phyloP scores from a whole-genome alignment of 352 stramenopile genomes.

The Phytophthora pini region DNA sequence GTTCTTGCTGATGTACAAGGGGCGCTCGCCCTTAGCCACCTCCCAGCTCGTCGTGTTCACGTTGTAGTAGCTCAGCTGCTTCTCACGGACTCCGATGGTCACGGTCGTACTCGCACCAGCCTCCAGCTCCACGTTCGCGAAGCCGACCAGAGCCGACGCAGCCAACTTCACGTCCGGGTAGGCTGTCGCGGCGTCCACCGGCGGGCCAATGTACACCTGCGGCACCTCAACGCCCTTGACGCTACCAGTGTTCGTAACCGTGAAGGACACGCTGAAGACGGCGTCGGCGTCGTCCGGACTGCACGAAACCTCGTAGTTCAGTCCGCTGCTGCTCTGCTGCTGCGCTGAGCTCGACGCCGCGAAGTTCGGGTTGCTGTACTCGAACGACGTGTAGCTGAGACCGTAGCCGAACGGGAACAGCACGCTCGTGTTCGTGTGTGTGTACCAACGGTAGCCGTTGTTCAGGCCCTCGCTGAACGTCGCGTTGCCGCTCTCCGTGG shows the following conservation, averaged over 20 bases:
- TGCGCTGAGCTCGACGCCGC: conserved; percentile 11
- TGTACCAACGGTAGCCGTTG: conserved; percentile 44
- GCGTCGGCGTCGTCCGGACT: conserved; percentile 24
- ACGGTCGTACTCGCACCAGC: conserved; percentile 35
- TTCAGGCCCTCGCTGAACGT: conserved; percentile 44
- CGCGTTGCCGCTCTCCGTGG: conserved; percentile 30
- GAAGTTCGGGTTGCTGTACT: conserved; percentile 42
- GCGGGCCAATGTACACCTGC: conserved; percentile 40
- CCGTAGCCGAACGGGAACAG: conserved; percentile 43
- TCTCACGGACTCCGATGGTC: conserved; percentile 36
- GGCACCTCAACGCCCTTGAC: conserved; percentile 41
- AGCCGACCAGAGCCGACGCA: conserved; percentile 23
- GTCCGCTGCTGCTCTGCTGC: conserved; percentile 13
- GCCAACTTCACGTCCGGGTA: conserved; percentile 41
- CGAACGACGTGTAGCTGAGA: conserved; percentile 42
- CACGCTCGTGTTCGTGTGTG: conserved; percentile 38
- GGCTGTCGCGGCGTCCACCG: conserved; percentile 24
- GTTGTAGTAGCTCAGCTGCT: conserved; percentile 43
- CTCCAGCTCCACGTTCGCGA: conserved; percentile 42
- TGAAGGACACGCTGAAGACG: conserved; percentile 38
- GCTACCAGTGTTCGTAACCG: conserved; percentile 33
- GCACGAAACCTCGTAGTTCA: conserved; percentile 40
- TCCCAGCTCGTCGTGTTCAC: conserved; percentile 35
- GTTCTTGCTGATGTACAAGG: conserved; percentile 36
- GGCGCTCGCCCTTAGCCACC: conserved; percentile 23